Evolutionary conservation across 108 stramenopile genomes (phyloP), one percentile per base, ranked within the genome.

Genomic region (Cyclostephanos tholiformis): DNA sequence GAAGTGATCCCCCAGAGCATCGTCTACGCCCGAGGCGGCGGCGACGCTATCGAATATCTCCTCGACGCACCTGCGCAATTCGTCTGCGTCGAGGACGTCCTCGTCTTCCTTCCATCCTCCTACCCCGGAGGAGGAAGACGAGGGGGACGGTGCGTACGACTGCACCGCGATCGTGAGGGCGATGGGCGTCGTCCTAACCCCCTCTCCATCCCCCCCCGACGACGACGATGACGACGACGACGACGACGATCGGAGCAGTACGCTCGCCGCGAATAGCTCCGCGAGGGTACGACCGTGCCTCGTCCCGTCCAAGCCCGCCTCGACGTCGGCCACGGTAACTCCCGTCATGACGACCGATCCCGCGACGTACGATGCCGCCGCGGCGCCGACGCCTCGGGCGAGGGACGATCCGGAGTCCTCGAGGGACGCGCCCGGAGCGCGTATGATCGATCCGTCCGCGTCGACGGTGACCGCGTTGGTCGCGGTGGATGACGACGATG

Each of bases 241-340:
- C n/a, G n/a, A n/a, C 44, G 0, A 16, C 13, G 32, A 32, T 32
- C 32, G 32, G 32, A 32, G n/a, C n/a, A 63, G 12, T 4, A 85
- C 59, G 2, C 82, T 63, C 0, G 88, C 78, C 4, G 87, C 82
- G 64, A 94, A 91, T 29, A 94, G 49, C 38, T 91, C 90, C 1
- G 87, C 87, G 36, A 94, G 69, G 8, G 93, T 94, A 30, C 86
- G 63, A 3, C 87, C 90, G 74, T 94, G 93, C 20, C 93, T 73
- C 7, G 93, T 88, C 35, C 83, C 75, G 4, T 71, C 77, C 76
- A 90, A 75, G 52, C 90, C 93, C 6, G 77, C 75, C 75, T 89
- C 82, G 22, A 89, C 74, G 80, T 94, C 93, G 17, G 88, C 89
- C 53, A 81, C 66, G 0, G 90, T 94, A 23, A 94, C 88, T 6